Evolutionary conservation across 805 yeast genomes (phyloP), one percentile per base, ranked within the genome.

Genomic region (Metschnikowia bowlesiae): DNA sequence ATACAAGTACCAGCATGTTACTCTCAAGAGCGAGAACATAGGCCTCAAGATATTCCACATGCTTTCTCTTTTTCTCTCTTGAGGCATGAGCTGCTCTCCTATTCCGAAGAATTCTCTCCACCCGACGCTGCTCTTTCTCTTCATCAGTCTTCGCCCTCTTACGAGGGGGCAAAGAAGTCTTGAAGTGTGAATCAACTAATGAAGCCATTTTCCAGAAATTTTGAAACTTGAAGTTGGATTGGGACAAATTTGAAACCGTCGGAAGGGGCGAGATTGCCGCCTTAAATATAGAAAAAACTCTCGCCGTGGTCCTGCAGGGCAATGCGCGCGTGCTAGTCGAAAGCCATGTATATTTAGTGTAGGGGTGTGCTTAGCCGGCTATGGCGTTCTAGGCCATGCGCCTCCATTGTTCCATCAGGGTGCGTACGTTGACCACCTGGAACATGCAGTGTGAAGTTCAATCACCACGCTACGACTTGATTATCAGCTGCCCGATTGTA

Each of bases 71-170:
- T 81, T 92, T 91, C 65, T 94, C 99, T 58, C 99, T 81, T 30
- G 96, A 88, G 47, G 96, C 96, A 67, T 92, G 98, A 44, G 99
- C 99, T 13, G 98, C 98, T 65, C 92, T 86, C 63, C 98, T 82
- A 70, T 92, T 92, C 66, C 99, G 81, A 61, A 92, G 75, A 46
- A 94, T 91, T 46, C 99, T 78, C 70, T 94, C 98, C 48, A 91
- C 83, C 43, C 97, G 81, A 57, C 98, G 84, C 72, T 92, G 98
- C 69, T 94, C 98, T 73, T 92, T 94, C 72, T 92, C 98, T 70
- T 91, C 97, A 59, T 87, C 81, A 39, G 99, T 94, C 77, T 87
- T 89, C 6, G 99, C 98, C 60, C 98, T 82, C 75, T 94, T 94
- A 57, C 98, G 81, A 48, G 98, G 98, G 31, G 97, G 97, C 52